Evolutionary conservation across 805 yeast genomes (phyloP), one percentile per base, ranked within the genome.

Genomic region (Yarrowia bubula): DNA sequence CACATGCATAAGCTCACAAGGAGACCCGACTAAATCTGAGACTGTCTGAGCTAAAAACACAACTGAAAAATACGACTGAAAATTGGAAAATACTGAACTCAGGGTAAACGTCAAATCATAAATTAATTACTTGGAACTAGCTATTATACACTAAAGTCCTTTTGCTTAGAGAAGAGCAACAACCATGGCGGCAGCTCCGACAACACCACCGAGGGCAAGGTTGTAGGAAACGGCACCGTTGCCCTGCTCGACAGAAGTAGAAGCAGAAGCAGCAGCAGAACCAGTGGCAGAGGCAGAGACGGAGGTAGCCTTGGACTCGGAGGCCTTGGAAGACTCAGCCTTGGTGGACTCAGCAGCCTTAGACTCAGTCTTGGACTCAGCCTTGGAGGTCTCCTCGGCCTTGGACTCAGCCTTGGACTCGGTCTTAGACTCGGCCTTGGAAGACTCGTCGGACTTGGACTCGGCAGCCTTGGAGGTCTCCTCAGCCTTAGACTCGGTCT

Each of bases 171-270:
- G 50, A 8, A 58, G 64, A 58, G 64, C 64, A 22, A 31, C 61
- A 32, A 55, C 61, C 41, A 58, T 32, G 64, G 51, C 64, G 33
- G 64, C 64, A 43, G 64, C 64, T 18, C 64, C 64, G 51, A 58
- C 51, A 44, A 44, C 51, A 6, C 64, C 64, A 28, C 51, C 64
- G 11, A 58, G 64, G n/a, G 51, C 64, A 22, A 43, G 50, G 64
- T 58, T 58, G 51, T 35, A 44, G 42, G 64, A 14, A 13, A 42
- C 5, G 7, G 64, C 64, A 43, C 64, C 64, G 64, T 42, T 43
- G 51, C 64, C 64, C 50, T 43, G 50, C 43, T 33, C 51, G 18
- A 35, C 41, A 17, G 51, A 5, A 35, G 13, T 35, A 17, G 64
- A 33, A 22, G 64, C 32, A 43, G 64, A 43, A 14, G 33, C 43